Conservation (phyloP, 495 filamentous ascomycete species). For the Tricharina praecox region DNA sequence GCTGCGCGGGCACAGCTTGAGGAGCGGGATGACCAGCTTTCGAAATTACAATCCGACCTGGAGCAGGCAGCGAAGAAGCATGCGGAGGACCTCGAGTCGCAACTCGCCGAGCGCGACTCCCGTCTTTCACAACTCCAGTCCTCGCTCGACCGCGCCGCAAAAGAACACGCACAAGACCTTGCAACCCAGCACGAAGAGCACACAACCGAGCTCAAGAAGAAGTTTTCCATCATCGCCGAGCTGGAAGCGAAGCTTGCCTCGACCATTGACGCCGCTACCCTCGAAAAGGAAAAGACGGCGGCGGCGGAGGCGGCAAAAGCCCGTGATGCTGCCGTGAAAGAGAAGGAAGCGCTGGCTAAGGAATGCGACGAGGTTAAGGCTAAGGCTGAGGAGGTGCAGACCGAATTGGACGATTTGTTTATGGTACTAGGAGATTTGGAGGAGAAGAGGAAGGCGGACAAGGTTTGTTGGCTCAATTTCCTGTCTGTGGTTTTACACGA, state of each 20-base stretch:
- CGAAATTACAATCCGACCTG: slow-evolving; percentile 10
- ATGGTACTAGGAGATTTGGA: slow-evolving; percentile 84
- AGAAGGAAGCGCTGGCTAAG: slow-evolving; percentile 6
- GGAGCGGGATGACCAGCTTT: neutral
- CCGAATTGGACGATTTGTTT: slow-evolving; percentile 65
- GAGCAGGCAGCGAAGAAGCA: slow-evolving; percentile 24
- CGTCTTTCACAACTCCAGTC: too few species aligned
- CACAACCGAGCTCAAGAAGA: slow-evolving; percentile 12
- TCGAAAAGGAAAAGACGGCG: neutral
- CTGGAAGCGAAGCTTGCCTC: slow-evolving; percentile 13
- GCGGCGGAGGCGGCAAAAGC: slow-evolving; percentile 9
- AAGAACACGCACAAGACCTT: neutral
- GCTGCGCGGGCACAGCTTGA: neutral
- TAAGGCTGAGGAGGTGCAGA: slow-evolving; percentile 35
- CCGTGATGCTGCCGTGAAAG: slow-evolving; percentile 4
- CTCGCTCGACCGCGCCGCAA: too few species aligned
- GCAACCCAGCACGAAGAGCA: neutral
- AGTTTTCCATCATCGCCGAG: slow-evolving; percentile 19
- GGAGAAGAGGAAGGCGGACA: slow-evolving; percentile 63
- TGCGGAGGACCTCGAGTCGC: neutral
- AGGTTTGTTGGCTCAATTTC: slow-evolving; percentile 37
- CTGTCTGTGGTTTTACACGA: slow-evolving; percentile 2
- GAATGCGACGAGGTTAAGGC: slow-evolving; percentile 26
- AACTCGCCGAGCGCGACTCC: neutral
- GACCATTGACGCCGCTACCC: neutral